Evolutionary conservation across 345 rosid genomes (phyloP), one percentile per base, ranked within the genome.

Genomic region (Theobroma cacao): DNA sequence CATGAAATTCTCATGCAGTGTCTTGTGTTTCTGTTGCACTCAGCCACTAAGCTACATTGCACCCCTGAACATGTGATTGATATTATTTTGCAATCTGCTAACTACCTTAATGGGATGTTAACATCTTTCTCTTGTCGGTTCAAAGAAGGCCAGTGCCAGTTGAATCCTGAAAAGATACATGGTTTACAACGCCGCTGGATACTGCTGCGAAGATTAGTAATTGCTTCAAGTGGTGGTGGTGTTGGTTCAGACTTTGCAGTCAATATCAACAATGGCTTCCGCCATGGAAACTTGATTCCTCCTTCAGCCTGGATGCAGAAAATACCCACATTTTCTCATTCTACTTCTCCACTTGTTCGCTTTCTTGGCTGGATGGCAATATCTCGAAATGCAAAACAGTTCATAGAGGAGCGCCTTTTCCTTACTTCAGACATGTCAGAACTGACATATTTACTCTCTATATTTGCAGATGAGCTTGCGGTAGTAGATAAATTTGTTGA

Each of bases 361-460:
- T 93, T 90, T 85, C 88, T 93, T 80, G 97, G 97, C 68, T 93
- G 97, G 97, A 93, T 93, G 97, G 97, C 93, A 50, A 77, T 93
- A 82, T 91, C 95, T 77, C 89, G 91, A 58, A 82, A 79, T 76
- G 91, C 95, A 48, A 85, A 87, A 81, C 88, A 82, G 79, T 91
- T 85, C 84, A 70, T 80, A 36, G 85, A 78, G 80, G 91, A 90
- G 72, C 87, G 80, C 12, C 78, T 86, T 76, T 90, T 84, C 83
- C 93, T 93, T 63, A 87, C 89, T 80, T 82, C 93, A 15, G 93
- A 91, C 86, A 86, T 91, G 73, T 84, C 91, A 62, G 86, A 93
- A 75, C 77, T 93, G 79, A 88, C 94, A n/a, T 76, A 62, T 81
- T 81, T 88, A 76, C 83, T 93, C 53, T 86, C 89, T 67, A 84